These are phyloP conservation scores for Pseudopyrenochaeta lycopersici DNA, from an alignment of 2,329 filamentous ascomycete species.

Conservation along the genomic window DNA sequence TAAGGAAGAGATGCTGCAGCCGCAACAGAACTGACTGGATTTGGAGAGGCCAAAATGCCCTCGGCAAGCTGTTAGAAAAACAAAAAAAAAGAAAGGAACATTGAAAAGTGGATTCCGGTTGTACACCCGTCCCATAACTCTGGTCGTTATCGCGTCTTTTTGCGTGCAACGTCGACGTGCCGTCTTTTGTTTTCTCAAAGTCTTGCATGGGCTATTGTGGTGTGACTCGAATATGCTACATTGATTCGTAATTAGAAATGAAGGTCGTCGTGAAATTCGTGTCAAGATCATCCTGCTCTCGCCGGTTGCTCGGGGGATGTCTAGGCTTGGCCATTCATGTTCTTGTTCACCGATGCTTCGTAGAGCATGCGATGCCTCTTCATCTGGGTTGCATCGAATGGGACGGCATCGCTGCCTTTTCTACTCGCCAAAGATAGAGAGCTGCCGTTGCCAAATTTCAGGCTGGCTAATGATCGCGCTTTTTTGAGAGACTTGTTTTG, in stretches of 20 bases:
- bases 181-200: not conserved
- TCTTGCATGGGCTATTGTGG: conserved; percentile 4
- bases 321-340: conserved; percentile 9
- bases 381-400: conserved; percentile 49
- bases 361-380: conserved; percentile 46
- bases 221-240: conserved; percentile 13
- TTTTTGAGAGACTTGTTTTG: conserved; percentile 49
- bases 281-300: conserved; percentile 8
- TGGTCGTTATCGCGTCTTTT: not conserved
- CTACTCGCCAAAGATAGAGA: conserved; percentile 42
- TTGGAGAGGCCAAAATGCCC: not conserved
- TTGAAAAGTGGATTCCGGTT: not conserved
- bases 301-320: not conserved
- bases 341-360: conserved; percentile 37
- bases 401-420: conserved; percentile 43
- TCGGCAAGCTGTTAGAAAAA: conserved; percentile 9
- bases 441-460: conserved; percentile 41
- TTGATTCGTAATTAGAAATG: conserved; percentile 22
- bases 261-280: conserved; percentile 28
- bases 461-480: conserved; percentile 44
- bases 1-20: conserved; percentile 12
- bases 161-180: not conserved
- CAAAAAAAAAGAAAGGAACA: conserved; percentile 16
- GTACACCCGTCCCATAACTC: not conserved
- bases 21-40: conserved; percentile 1